A percentile compares a stretch with the other conserved stretches of the same genome.
Evolutionary conservation across 208 protist genomes (phyloP).

Genomic region (Acanthamoeba healyi): DNA sequence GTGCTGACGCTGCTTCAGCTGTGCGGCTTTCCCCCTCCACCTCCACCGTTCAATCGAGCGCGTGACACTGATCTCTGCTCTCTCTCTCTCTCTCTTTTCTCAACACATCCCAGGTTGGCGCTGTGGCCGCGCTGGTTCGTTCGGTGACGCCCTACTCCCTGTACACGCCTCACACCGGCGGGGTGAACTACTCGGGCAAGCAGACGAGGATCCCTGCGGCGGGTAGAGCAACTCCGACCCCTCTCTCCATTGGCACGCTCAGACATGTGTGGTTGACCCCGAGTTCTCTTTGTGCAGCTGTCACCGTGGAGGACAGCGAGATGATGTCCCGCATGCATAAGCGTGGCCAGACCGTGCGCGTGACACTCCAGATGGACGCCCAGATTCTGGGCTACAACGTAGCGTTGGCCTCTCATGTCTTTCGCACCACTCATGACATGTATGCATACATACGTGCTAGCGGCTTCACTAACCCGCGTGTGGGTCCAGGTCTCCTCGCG

Average conservation of each 20-base stretch:
- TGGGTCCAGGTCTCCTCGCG: neutral
- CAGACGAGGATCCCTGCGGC: neutral
- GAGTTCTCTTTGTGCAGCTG: neutral
- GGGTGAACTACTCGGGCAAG: neutral
- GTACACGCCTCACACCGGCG: constrained; percentile 51
- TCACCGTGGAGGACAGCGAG: constrained; percentile 51
- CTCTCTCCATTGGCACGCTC: neutral
- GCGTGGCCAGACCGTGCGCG: neutral
- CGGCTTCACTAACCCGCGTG: too few relatives aligned
- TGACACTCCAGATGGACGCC: neutral
- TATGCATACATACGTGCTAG: too few relatives aligned
- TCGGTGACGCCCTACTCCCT: constrained; percentile 65
- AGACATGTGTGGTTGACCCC: neutral
- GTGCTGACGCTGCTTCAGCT: neutral
- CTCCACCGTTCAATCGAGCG: too few relatives aligned
- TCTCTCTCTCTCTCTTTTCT: too few relatives aligned
- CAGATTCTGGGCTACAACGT: neutral
- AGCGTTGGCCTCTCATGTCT: neutral
- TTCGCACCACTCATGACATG: too few relatives aligned
- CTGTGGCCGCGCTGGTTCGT: neutral
- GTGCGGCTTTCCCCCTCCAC: neutral
- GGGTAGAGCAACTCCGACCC: neutral
- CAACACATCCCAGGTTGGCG: constrained; percentile 7
- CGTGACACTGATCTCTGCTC: too few relatives aligned
- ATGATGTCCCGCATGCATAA: constrained; percentile 11